Conservation (phyloP, 2,329 filamentous ascomycete genomes). For the Fusarium anthophilum region DNA sequence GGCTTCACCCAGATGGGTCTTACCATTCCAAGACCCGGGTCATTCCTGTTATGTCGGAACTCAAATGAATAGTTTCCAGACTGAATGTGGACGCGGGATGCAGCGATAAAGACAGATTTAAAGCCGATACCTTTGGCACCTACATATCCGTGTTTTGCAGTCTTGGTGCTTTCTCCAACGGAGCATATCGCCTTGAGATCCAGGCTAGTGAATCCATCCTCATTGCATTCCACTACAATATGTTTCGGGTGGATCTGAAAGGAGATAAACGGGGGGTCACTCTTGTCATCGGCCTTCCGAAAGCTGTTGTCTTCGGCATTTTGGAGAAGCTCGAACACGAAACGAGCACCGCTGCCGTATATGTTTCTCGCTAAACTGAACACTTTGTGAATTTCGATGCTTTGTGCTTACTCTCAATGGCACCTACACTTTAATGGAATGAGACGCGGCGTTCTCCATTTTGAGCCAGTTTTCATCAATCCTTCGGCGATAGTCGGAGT, state of each 20-base stretch:
- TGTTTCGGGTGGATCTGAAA: constrained; percentile 23
- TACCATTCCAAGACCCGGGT: constrained; percentile 21
- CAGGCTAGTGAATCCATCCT: constrained; percentile 15
- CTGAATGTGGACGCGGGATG: constrained; percentile 23
- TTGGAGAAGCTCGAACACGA: constrained; percentile 36
- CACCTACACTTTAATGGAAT: constrained; percentile 27
- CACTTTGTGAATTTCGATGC: neutral
- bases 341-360: constrained; percentile 29
- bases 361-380: constrained; percentile 26
- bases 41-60: constrained; percentile 10
- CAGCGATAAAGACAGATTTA: constrained; percentile 28
- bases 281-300: neutral
- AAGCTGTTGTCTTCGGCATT: constrained; percentile 31
- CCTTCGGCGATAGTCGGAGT: constrained; percentile 19
- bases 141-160: constrained; percentile 21
- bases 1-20: constrained; percentile 20
- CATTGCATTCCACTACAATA: constrained; percentile 32
- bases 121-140: constrained; percentile 33
- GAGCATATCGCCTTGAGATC: constrained; percentile 29
- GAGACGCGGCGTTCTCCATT: constrained; percentile 18
- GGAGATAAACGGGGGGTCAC: neutral
- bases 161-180: constrained; percentile 25
- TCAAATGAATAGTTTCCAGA: constrained; percentile 32
- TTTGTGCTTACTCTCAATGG: too few species aligned
- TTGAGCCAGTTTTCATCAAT: constrained; percentile 30